Evolutionary conservation across 2,329 filamentous ascomycete species (phyloP).

Genomic region (Apiospora marii): DNA sequence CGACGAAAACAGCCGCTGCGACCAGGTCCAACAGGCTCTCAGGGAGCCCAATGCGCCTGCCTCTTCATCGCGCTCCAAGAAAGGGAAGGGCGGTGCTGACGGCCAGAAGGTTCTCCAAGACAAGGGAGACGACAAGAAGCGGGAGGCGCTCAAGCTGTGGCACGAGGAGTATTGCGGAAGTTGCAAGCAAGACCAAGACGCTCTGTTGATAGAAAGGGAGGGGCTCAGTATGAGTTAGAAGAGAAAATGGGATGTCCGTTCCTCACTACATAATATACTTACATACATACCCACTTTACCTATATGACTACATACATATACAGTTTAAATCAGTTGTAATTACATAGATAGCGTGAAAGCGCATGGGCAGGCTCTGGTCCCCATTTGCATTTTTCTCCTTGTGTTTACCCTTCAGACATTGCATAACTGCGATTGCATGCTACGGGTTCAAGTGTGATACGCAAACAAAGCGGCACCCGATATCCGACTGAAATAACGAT

Average conservation of each 20-base stretch:
- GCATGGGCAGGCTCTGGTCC: not conserved
- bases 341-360: not conserved
- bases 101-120: conserved; percentile 43
- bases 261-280: not conserved
- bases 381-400: no score
- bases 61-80: conserved; percentile 24
- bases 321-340: not conserved
- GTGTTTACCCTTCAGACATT: no score
- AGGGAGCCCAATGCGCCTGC: conserved; percentile 33
- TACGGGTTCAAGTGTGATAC: no score
- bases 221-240: conserved; percentile 29
- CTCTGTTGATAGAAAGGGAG: conserved; percentile 37
- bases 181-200: conserved; percentile 56
- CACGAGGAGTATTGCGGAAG: conserved; percentile 64
- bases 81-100: conserved; percentile 34
- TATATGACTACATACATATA: not conserved
- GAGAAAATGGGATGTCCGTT: not conserved
- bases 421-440: no score
- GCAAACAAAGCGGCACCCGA: not conserved
- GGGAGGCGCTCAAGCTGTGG: conserved; percentile 54
- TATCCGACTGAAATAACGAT: not conserved
- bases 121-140: conserved; percentile 34
- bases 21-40: conserved; percentile 62
- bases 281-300: not conserved
- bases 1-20: conserved; percentile 80